Evolutionary conservation across 2,329 filamentous ascomycete species (phyloP), one percentile per base, ranked within the genome.

Genomic region (Teratosphaeria nubilosa): DNA sequence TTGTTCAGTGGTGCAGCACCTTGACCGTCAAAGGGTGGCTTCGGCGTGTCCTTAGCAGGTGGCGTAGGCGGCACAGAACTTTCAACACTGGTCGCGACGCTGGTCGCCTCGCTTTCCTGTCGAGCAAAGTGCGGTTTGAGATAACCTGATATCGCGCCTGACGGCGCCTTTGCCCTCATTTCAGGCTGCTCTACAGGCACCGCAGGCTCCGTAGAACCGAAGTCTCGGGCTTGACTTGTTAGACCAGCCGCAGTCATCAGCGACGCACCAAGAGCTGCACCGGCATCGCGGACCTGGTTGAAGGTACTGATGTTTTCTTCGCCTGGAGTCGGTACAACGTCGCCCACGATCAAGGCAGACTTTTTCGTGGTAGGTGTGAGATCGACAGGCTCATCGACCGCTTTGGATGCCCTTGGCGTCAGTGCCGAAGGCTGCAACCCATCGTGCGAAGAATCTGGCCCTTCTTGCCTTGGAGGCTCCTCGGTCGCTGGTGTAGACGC

Each of bases 211-310:
- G 62, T 55, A 16, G 63, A 64, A 3, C 65, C 69, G 61, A 73
- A 73, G 57, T 73, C 71, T 10, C 66, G 66, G 14, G 70, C 67
- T 24, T 68, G 63, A 57, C 70, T 63, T 6, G 65, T 61, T 7
- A 73, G 62, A 4, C 74, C 76, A 16, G 73, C 63, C 11, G 70
- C 73, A 30, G 70, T 69, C 59, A 74, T 70, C 48, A 81, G 66
- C 3, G 77, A 73, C 22, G 77, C 75, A 41, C 74, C 78, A 53
- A 80, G 73, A 22, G 79, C 77, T 59, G 70, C 74, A 31, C 78
- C 79, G 41, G 77, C 76, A 53, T 73, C 73, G 60, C 74, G 77
- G 22, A 77, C 72, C 22, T 76, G 73, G 34, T 72, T 69, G 56
- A 80, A 69, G n/a, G 64, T 11, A 54, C 31, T 56, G 13, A 22